phyloP scores from a whole-genome alignment of 225 moss, liverwort and hornwort genomes.

The Bryoerythrophyllum caledonicum region DNA sequence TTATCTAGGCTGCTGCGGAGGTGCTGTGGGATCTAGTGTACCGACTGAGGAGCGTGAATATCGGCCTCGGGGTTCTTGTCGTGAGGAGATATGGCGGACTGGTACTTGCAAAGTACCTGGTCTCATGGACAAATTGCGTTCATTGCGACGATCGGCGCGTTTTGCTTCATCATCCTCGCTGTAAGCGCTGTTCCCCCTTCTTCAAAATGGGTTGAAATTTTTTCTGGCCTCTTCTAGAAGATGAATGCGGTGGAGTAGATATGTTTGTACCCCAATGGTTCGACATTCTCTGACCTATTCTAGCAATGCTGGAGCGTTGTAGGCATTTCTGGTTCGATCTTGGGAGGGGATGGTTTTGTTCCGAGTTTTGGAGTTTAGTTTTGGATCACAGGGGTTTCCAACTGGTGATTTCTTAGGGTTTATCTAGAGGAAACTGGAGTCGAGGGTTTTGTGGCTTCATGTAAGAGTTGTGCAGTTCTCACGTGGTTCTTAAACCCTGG shows the following conservation, averaged over 20 bases:
- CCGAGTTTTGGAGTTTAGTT: background rate
- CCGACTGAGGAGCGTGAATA: no score
- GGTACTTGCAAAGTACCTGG: conserved; percentile 59
- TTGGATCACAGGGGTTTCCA: background rate
- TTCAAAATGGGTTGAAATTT: background rate
- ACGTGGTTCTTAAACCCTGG: conserved; percentile 1
- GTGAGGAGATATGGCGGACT: conserved; percentile 65
- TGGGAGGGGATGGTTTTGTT: background rate
- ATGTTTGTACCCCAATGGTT: background rate
- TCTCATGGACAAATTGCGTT: conserved; percentile 68
- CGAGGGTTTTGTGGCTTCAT: background rate
- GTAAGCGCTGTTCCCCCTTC: conserved; percentile 49
- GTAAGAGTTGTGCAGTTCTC: background rate
- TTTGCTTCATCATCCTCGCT: conserved; percentile 88
- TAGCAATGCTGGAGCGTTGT: conserved; percentile 26
- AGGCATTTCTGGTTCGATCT: background rate
- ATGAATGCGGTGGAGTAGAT: background rate
- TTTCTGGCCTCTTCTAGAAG: background rate
- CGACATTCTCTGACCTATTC: conserved; percentile 1
- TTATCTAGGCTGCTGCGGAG: no score
- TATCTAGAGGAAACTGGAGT: background rate
- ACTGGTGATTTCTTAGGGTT: conserved; percentile 10
- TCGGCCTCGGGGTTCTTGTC: background rate
- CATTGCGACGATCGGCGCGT: conserved; percentile 73
- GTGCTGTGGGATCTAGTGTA: no score